phyloP scores from a whole-genome alignment of 75 land plant species.

The Selaginella moellendorffii region DNA sequence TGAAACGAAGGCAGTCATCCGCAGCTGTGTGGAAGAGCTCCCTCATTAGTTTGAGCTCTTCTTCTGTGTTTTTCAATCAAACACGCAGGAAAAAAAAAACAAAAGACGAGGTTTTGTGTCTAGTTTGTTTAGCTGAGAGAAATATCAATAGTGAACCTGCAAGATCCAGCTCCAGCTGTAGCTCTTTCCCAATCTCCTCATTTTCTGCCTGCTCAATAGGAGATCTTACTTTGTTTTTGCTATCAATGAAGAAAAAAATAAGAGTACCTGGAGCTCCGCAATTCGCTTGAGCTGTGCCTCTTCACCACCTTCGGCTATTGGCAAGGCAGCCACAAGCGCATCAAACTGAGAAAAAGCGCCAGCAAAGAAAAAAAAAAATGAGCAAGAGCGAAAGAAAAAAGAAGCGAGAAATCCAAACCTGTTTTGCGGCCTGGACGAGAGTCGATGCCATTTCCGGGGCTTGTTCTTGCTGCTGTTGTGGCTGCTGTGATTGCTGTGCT shows the following conservation, averaged over 20 bases:
- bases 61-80: too few relatives aligned
- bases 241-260: too few relatives aligned
- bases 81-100: conserved; percentile 5
- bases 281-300: conserved; percentile 79
- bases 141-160: too few relatives aligned
- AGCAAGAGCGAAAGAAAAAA: too few relatives aligned
- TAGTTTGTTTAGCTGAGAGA: neutral
- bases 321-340: conserved; percentile 76
- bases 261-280: conserved; percentile 64
- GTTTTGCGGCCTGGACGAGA: conserved; percentile 81
- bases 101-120: neutral
- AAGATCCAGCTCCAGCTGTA: conserved; percentile 65
- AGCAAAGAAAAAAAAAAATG: neutral
- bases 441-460: conserved; percentile 42
- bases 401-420: conserved; percentile 31
- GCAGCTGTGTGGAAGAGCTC: conserved; percentile 62
- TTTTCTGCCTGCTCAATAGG: conserved; percentile 84
- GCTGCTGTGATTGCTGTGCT: too few relatives aligned
- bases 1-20: conserved; percentile 78
- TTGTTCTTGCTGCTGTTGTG: too few relatives aligned
- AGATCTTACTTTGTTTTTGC: too few relatives aligned
- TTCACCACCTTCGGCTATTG: conserved; percentile 72
- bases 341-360: conserved; percentile 46
- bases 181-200: conserved; percentile 68
- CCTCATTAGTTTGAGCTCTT: conserved; percentile 55